A percentile compares a stretch with the other conserved stretches of the same genome.
Conservation (phyloP, 495 filamentous ascomycete species). For the Eremomyces bilateralis region DNA sequence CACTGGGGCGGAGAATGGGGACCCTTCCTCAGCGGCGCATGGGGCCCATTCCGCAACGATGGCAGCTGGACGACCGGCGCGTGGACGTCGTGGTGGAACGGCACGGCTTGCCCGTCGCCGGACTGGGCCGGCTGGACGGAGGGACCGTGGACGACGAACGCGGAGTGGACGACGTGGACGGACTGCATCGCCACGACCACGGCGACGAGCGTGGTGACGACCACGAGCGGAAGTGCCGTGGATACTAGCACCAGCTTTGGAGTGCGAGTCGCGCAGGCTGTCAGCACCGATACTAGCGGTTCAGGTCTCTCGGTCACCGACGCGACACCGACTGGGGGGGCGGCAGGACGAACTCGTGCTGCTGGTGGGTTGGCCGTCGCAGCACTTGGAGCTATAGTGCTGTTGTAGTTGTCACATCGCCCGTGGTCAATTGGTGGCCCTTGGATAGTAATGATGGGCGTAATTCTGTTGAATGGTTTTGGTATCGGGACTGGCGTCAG, state of each 20-base stretch:
- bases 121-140: conserved; percentile 17
- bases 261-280: conserved; percentile 13
- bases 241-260: conserved; percentile 11
- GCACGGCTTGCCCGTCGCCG: conserved; percentile 9
- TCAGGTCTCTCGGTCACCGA: neutral
- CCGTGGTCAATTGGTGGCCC: no score
- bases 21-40: neutral
- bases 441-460: no score
- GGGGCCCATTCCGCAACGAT: neutral
- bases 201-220: conserved; percentile 11
- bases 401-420: conserved; percentile 1
- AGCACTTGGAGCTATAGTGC: conserved; percentile 6
- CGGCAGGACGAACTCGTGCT: conserved; percentile 3
- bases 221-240: conserved; percentile 9
- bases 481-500: no score
- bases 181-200: conserved; percentile 15
- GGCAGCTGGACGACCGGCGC: neutral
- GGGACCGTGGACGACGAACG: conserved; percentile 12
- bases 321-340: conserved; percentile 1
- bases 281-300: neutral
- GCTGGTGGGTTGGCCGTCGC: conserved; percentile 4
- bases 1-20: neutral
- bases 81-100: conserved; percentile 2
- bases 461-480: no score
- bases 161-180: conserved; percentile 17